Percentiles rank a stretch among this genome's conserved stretches.
Evolutionary conservation across 495 filamentous ascomycete genomes (phyloP).

Genomic region (Xylaria sp.): DNA sequence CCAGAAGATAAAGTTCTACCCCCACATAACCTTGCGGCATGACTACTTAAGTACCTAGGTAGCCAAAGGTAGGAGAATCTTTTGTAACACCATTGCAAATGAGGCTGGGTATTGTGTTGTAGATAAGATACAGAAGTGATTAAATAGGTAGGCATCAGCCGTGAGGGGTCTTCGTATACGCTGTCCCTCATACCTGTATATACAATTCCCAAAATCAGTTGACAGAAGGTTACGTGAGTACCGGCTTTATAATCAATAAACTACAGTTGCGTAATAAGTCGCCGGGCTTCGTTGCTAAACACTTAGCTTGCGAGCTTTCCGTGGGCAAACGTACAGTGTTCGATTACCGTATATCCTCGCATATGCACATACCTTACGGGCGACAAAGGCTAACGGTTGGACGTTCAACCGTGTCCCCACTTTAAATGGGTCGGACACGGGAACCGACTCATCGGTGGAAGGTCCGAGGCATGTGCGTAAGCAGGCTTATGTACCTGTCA

Average conservation of each 20-base stretch:
- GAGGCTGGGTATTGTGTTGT: no score
- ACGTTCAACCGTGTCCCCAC: background rate
- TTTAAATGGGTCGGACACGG: background rate
- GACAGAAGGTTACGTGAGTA: background rate
- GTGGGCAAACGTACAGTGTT: background rate
- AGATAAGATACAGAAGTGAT: no score
- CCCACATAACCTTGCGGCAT: background rate
- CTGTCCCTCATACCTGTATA: no score
- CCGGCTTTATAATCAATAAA: background rate
- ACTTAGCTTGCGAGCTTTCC: background rate
- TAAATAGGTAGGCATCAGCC: no score
- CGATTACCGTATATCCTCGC: background rate
- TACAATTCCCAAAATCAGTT: background rate
- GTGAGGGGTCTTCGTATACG: no score
- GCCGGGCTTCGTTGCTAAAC: background rate
- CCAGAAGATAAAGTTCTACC: background rate
- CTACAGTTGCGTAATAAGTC: background rate
- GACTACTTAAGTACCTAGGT: no score
- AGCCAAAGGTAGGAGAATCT: no score
- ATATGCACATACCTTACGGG: slow-evolving; percentile 16
- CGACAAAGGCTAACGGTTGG: background rate
- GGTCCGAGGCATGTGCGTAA: no score
- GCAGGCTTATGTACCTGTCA: no score
- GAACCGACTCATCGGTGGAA: background rate
- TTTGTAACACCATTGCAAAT: no score